Percentiles rank a stretch among this genome's conserved stretches.
These are phyloP conservation scores for Corchorus olitorius DNA, from an alignment of 345 rosid species.

Conservation along the genomic window DNA sequence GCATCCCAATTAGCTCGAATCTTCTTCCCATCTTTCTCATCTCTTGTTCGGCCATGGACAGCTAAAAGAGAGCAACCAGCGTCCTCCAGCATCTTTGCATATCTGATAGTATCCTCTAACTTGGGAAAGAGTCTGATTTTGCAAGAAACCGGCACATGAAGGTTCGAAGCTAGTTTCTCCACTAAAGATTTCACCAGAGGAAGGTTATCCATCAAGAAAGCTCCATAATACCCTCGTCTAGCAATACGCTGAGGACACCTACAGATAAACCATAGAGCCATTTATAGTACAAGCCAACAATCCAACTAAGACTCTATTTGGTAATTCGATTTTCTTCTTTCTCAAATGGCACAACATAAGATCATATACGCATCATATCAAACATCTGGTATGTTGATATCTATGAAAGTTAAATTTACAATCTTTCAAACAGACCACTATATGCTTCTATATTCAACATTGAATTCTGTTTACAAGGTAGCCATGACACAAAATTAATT, in stretches of 20 bases:
- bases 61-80: constrained; percentile 95
- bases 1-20: constrained; percentile 78
- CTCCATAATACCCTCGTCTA: constrained; percentile 85
- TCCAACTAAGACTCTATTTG: neutral
- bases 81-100: constrained; percentile 57
- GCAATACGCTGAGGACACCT: constrained; percentile 99
- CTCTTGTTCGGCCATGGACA: constrained; percentile 78
- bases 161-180: constrained; percentile 66
- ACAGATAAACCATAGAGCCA: constrained; percentile 15
- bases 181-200: constrained; percentile 83
- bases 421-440: neutral
- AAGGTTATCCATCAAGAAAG: constrained; percentile 94
- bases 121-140: constrained; percentile 59
- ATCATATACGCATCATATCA: neutral
- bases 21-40: constrained; percentile 68
- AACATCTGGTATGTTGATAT: neutral
- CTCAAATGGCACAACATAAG: neutral
- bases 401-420: neutral
- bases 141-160: constrained; percentile 81
- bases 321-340: neutral
- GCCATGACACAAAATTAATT: too few species aligned
- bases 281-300: neutral
- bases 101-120: constrained; percentile 52
- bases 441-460: neutral
- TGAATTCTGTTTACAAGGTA: too few species aligned